Percentiles rank a stretch among this genome's conserved stretches.
Conservation (phyloP, 805 yeast genomes). For the Candida morakotiae region DNA sequence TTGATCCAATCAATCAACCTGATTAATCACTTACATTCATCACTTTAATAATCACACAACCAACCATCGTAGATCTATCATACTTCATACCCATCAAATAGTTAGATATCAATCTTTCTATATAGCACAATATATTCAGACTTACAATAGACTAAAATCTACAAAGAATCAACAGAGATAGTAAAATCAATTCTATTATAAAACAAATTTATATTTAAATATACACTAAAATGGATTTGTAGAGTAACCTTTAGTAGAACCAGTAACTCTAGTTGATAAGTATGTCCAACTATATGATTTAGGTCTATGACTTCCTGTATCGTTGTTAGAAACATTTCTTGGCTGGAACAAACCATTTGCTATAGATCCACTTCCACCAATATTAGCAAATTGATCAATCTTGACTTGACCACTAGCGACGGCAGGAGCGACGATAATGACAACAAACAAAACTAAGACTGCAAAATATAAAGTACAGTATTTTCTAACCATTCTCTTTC, state of each 20-base stretch:
- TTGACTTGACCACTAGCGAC: slow-evolving; percentile 63
- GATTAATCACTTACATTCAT: too few relatives aligned
- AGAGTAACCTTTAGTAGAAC: slow-evolving; percentile 51
- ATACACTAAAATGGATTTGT: slow-evolving; percentile 48
- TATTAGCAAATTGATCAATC: slow-evolving; percentile 22
- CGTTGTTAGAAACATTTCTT: slow-evolving; percentile 74
- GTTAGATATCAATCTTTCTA: too few relatives aligned
- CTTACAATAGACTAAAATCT: too few relatives aligned
- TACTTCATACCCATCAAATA: too few relatives aligned
- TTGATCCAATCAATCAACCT: too few relatives aligned
- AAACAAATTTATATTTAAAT: too few relatives aligned
- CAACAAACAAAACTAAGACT: slow-evolving; percentile 66
- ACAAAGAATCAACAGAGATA: too few relatives aligned
- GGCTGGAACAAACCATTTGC: slow-evolving; percentile 84
- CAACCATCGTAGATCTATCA: too few relatives aligned
- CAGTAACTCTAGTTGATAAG: slow-evolving; percentile 36
- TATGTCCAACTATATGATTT: slow-evolving; percentile 33
- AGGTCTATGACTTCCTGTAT: slow-evolving; percentile 49
- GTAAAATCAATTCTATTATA: too few relatives aligned
- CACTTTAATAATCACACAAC: too few relatives aligned
- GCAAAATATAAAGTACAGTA: slow-evolving; percentile 78
- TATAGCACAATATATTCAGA: too few relatives aligned
- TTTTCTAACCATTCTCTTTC: slow-evolving; percentile 96
- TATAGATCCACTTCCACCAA: slow-evolving; percentile 26
- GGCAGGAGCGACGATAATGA: slow-evolving; percentile 87